Evolutionary conservation across 495 filamentous ascomycete genomes (phyloP).

Genomic region (Tetracladium setigerum): DNA sequence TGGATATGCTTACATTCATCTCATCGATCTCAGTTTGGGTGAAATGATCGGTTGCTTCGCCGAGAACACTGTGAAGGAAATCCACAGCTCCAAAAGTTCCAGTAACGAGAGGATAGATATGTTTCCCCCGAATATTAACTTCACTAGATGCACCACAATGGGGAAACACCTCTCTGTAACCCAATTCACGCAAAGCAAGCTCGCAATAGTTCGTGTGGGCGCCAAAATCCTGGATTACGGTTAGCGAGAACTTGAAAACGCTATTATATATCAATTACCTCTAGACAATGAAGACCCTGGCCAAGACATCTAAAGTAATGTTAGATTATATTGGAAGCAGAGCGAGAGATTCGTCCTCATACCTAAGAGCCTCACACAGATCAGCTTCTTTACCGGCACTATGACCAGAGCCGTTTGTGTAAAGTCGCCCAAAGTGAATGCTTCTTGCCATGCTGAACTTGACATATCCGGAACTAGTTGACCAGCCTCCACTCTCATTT

Average conservation of each 20-base stretch:
- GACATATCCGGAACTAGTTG: conserved; percentile 85
- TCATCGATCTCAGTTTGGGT: conserved; percentile 92
- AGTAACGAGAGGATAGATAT: conserved; percentile 82
- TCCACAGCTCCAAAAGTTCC: conserved; percentile 86
- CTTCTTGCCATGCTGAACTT: conserved; percentile 74
- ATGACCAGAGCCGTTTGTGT: conserved; percentile 60
- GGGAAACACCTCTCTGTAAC: conserved; percentile 73
- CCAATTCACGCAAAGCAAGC: conserved; percentile 78
- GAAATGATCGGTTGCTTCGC: conserved; percentile 92
- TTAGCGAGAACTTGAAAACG: neutral
- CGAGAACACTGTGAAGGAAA: conserved; percentile 75
- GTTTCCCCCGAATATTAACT: conserved; percentile 63
- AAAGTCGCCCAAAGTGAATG: conserved; percentile 85
- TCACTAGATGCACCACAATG: conserved; percentile 72
- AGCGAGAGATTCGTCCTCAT: neutral
- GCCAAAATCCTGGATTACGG: conserved; percentile 58
- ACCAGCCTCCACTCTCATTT: conserved; percentile 66
- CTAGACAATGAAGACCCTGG: conserved; percentile 86
- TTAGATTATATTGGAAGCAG: conserved; percentile 26
- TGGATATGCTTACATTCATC: conserved; percentile 47
- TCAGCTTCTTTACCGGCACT: conserved; percentile 70
- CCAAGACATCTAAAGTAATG: conserved; percentile 47
- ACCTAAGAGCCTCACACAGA: conserved; percentile 77
- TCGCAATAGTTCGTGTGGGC: conserved; percentile 92
- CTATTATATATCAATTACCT: conserved; percentile 26